Base-by-base conservation (phyloP, 495 filamentous ascomycete genomes). In the Cladorrhinum samala region DNA sequence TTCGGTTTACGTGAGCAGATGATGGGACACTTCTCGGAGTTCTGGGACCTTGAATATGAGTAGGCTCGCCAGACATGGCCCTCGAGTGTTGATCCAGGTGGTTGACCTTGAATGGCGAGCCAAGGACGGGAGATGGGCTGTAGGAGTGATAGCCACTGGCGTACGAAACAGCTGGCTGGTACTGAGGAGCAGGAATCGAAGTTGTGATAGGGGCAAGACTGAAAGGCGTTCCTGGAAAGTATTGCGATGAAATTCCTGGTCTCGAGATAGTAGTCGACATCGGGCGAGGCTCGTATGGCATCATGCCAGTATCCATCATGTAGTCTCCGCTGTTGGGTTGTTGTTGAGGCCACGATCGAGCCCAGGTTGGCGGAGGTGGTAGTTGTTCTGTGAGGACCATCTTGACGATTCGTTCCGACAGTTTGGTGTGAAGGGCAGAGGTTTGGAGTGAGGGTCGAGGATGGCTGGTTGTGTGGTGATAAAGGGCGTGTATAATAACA, bases 311-410 rank as follows among this genome's bases (percentile, higher is more conserved):
- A 18, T 69, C 64, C 62, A 72, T 61, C 61, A 76, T 63, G 60
- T 69, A 76, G 16, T 71, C 66, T 16, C 49, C 25, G 49, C 48
- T 30, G 47, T 43, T 59, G 14, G 53, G 52, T 17, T 69, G 66
- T 19, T 70, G 68, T 18, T 72, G 65, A 56, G 69, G 56, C 73
- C 73, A 77, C 49, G n/a, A 33, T 6, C 71, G 66, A 46, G 50
- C 62, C 74, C 74, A 77, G 57, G 27, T 50, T 8, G 65, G 51
- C 30, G 61, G 57, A 11, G 64, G 57, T 20, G 65, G 54, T 49
- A 63, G 51, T 23, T 70, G 61, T 52, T 57, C 61, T 9, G 70
- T 63, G 61, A 73, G 63, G 50, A 70, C 72, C 72, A 76, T 61
- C 16, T 60, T 67, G 59, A 17, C 47, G 50, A 46, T 37, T 49